phyloP scores from a whole-genome alignment of 73 alveolate species.

The Paramecium octaurelia region DNA sequence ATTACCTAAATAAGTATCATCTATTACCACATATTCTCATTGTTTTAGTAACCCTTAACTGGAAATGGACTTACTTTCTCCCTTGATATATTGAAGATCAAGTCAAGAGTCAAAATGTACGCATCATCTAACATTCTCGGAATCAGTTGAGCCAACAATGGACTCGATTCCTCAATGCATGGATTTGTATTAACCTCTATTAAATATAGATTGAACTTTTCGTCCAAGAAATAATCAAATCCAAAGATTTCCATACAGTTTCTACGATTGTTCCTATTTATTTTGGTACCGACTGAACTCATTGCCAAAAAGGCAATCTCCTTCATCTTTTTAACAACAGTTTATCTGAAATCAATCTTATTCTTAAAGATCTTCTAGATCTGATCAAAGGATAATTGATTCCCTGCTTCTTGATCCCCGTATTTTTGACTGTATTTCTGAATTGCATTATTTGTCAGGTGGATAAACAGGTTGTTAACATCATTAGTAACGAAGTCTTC shows the following conservation, averaged over 20 bases:
- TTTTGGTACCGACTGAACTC: conserved; percentile 73
- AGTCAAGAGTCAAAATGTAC: conserved; percentile 76
- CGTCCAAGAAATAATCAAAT: conserved; percentile 89
- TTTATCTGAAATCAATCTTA: conserved; percentile 26
- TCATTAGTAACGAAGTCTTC: conserved; percentile 60
- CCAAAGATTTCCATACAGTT: conserved; percentile 90
- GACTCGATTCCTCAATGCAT: conserved; percentile 83
- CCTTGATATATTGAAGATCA: conserved; percentile 42
- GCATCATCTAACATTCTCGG: conserved; percentile 92
- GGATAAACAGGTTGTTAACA: conserved; percentile 70
- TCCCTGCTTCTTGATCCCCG: conserved; percentile 86
- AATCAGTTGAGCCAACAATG: conserved; percentile 68
- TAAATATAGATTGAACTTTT: conserved; percentile 79
- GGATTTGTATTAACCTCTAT: conserved; percentile 92
- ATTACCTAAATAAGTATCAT: background rate
- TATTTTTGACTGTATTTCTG: conserved; percentile 71
- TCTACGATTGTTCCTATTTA: conserved; percentile 73
- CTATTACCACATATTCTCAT: conserved; percentile 15
- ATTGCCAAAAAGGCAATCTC: background rate
- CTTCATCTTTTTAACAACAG: conserved; percentile 22
- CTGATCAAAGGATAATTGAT: conserved; percentile 70
- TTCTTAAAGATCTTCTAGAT: conserved; percentile 49
- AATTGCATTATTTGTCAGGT: conserved; percentile 84
- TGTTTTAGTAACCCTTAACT: background rate
- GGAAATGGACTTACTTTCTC: background rate